These are phyloP conservation scores for Closterium sp. DNA, from an alignment of 139 green algal species.

Conservation along the genomic window DNA sequence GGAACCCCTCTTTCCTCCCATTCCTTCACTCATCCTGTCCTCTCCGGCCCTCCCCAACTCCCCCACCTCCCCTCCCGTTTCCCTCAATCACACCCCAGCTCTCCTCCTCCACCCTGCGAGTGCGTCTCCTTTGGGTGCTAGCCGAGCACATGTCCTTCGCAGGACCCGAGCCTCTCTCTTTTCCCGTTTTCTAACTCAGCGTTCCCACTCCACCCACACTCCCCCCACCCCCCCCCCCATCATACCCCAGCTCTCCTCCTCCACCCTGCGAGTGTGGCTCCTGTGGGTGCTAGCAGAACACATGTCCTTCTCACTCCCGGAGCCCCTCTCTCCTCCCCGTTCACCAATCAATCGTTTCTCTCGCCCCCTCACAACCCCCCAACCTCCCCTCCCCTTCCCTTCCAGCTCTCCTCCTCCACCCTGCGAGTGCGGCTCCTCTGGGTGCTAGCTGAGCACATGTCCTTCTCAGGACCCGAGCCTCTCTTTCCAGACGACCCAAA, in stretches of 20 bases:
- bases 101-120: neutral
- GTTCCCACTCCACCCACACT: neutral
- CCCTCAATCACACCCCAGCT: neutral
- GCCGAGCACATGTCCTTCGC: constrained; percentile 29
- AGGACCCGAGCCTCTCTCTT: constrained; percentile 11
- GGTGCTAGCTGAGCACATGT: constrained; percentile 37
- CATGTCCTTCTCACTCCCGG: neutral
- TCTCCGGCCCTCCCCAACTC: neutral
- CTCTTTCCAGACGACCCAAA: constrained; percentile 39
- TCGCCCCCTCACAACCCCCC: neutral
- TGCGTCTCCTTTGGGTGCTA: constrained; percentile 39
- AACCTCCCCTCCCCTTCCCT: neutral
- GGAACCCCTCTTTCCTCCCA: neutral
- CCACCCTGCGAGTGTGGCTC: constrained; percentile 12
- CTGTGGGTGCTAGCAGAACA: constrained; percentile 44
- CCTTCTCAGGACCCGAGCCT: constrained; percentile 9
- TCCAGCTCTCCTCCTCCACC: neutral
- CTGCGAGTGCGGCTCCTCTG: constrained; percentile 38
- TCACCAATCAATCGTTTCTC: neutral
- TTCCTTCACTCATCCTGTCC: neutral
- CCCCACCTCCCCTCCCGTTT: neutral
- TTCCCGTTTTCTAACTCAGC: constrained; percentile 1
- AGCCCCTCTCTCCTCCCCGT: neutral
- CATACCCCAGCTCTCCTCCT: neutral
- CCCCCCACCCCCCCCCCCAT: neutral